A percentile compares a stretch with the other conserved stretches of the same genome.
phyloP scores from a whole-genome alignment of 257 asterid genomes.

The Solanum corneliomulleri region DNA sequence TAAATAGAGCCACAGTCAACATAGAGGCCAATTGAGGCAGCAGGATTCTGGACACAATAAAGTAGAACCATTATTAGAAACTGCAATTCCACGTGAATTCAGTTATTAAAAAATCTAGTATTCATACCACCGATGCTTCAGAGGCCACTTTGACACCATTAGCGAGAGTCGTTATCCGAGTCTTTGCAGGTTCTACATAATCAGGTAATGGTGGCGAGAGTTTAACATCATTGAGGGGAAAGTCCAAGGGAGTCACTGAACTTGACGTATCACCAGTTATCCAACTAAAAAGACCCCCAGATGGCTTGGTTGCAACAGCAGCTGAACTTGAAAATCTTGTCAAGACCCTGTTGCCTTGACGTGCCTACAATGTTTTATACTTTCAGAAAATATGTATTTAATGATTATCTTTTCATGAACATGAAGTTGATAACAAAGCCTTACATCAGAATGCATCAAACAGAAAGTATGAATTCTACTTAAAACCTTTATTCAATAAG shows the following conservation, averaged over 20 bases:
- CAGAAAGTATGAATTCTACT: not conserved
- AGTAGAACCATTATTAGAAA: not conserved
- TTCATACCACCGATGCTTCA: constrained; percentile 63
- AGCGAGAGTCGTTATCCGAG: constrained; percentile 57
- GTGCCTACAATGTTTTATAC: constrained; percentile 28
- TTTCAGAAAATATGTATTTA: not conserved
- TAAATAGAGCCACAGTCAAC: constrained; percentile 86
- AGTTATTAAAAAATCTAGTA: not conserved
- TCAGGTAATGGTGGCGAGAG: constrained; percentile 74
- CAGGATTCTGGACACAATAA: constrained; percentile 48
- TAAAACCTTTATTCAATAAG: not conserved
- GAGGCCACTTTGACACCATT: constrained; percentile 79
- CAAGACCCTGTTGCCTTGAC: constrained; percentile 27
- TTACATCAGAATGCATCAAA: not conserved
- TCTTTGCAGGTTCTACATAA: constrained; percentile 60
- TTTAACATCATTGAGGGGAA: constrained; percentile 56
- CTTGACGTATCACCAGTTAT: constrained; percentile 48
- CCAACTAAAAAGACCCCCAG: constrained; percentile 64
- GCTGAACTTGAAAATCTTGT: constrained; percentile 59
- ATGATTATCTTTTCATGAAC: not conserved
- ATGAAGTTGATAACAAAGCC: not conserved
- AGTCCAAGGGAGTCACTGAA: constrained; percentile 62
- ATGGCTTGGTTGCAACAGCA: constrained; percentile 47
- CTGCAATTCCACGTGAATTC: not conserved
- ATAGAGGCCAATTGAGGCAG: constrained; percentile 73